Evolutionary conservation across 208 protist species (phyloP).

Genomic region (Crithidia thermophila): DNA sequence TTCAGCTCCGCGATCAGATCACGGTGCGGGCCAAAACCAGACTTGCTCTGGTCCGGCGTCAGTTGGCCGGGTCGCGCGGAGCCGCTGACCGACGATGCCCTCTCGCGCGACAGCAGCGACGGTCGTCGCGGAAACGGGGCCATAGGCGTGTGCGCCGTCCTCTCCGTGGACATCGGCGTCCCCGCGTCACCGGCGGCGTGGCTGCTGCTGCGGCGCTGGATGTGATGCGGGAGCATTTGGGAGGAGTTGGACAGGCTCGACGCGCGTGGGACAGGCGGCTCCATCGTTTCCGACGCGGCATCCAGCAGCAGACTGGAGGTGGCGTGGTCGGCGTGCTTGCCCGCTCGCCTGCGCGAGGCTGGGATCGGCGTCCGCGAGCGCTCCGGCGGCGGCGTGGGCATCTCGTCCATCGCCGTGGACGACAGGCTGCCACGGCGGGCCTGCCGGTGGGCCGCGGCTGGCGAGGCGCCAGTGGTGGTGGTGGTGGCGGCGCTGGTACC

Average conservation of each 20-base stretch:
- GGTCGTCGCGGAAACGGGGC: constrained; percentile 7
- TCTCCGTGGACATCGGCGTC: constrained; percentile 3
- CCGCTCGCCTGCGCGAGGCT: background rate
- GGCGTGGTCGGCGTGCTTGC: background rate
- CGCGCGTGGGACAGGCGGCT: background rate
- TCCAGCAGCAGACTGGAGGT: constrained; percentile 9
- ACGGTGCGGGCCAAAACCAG: background rate
- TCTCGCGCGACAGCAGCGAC: constrained; percentile 16
- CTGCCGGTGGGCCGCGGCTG: constrained; percentile 8
- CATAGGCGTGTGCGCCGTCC: constrained; percentile 18
- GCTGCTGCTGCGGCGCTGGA: constrained; percentile 9
- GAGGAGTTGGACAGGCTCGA: background rate
- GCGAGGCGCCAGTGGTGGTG: constrained; percentile 8
- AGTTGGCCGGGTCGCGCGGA: background rate
- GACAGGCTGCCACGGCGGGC: constrained; percentile 21
- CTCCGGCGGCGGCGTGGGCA: constrained; percentile 2
- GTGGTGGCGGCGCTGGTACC: background rate
- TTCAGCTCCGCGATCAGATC: constrained; percentile 7
- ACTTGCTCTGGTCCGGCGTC: background rate
- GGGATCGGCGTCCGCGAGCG: constrained; percentile 12
- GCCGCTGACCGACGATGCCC: background rate
- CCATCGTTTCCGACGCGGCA: background rate
- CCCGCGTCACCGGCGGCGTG: background rate
- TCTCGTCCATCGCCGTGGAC: constrained; percentile 15
- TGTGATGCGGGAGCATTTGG: background rate